Evolutionary conservation across 345 rosid genomes (phyloP), one percentile per base, ranked within the genome.

Genomic region (Schrenkiella parvula): DNA sequence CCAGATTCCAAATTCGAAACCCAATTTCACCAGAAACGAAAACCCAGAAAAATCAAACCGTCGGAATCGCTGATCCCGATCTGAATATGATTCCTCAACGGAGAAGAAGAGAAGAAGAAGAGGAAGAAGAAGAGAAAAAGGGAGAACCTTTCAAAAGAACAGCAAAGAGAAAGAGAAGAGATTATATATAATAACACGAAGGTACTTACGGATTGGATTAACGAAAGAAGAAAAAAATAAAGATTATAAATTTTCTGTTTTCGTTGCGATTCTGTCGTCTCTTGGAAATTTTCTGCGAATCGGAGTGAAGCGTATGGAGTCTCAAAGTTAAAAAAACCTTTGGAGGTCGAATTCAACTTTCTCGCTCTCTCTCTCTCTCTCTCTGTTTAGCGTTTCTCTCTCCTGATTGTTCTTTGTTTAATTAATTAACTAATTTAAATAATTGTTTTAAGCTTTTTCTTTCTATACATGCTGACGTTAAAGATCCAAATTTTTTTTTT

Each of bases 151-250:
- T 26, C 21, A 75, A 54, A 46, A 22, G 18, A 47, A 60, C 8
- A 31, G 34, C 35, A 41, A 62, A n/a, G 61, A 68, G 44, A 23
- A 47, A 23, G 38, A 51, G 66, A 62, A 52, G 50, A 19, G 47
- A 41, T 64, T 47, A 38, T 55, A 55, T 52, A 19, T 6, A 75
- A 66, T 8, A 65, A 22, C 19, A 23, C n/a, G 41, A 23, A 65
- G 65, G 67, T 66, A 82, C 92, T 89, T 85, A 87, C 88, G 68
- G 87, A 87, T 82, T 86, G 87, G 89, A 79, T 81, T 68, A 81
- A 77, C 81, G 69, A 79, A 79, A 64, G 69, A 78, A 62, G 69
- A 70, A 21, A 52, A 43, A 15, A 32, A 44, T n/a, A n/a, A 34
- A 44, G 14, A 37, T 46, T 18, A 59, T 58, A 47, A 68, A 21